Percentiles rank a stretch among this genome's conserved stretches.
These are phyloP conservation scores for Alnus rubra DNA, from an alignment of 306 rosid genomes.

Conservation along the genomic window DNA sequence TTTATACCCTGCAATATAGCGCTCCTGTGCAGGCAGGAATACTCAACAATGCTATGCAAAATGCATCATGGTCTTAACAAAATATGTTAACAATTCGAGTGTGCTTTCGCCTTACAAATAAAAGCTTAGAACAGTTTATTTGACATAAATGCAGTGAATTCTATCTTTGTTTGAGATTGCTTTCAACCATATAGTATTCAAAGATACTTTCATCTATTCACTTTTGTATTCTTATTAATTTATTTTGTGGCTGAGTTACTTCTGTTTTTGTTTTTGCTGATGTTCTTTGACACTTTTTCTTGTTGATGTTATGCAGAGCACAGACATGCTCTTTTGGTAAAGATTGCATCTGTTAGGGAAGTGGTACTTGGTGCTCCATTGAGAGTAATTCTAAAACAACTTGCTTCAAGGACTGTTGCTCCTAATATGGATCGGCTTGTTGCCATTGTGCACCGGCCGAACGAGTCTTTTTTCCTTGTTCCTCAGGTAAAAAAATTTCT, in stretches of 20 bases:
- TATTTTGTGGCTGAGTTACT: constrained; percentile 6
- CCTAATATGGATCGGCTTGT: constrained; percentile 52
- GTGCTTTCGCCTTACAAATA: not conserved
- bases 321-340: constrained; percentile 67
- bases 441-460: constrained; percentile 92
- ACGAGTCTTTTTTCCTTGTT: constrained; percentile 75
- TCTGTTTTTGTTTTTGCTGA: constrained; percentile 23
- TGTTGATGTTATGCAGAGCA: constrained; percentile 60
- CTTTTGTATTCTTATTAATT: not conserved
- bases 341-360: constrained; percentile 89
- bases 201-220: not conserved
- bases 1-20: not conserved
- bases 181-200: not conserved
- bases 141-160: not conserved
- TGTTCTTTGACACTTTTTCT: constrained; percentile 25
- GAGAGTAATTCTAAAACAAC: constrained; percentile 69
- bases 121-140: not conserved
- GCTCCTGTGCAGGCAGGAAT: not conserved
- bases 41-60: not conserved
- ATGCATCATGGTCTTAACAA: not conserved
- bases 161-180: not conserved
- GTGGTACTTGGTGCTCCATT: constrained; percentile 96
- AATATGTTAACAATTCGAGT: not conserved
- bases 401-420: constrained; percentile 59
- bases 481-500: constrained; percentile 59